Evolutionary conservation across 305 asterid genomes (phyloP).

Genomic region (Solanum hybrid): DNA sequence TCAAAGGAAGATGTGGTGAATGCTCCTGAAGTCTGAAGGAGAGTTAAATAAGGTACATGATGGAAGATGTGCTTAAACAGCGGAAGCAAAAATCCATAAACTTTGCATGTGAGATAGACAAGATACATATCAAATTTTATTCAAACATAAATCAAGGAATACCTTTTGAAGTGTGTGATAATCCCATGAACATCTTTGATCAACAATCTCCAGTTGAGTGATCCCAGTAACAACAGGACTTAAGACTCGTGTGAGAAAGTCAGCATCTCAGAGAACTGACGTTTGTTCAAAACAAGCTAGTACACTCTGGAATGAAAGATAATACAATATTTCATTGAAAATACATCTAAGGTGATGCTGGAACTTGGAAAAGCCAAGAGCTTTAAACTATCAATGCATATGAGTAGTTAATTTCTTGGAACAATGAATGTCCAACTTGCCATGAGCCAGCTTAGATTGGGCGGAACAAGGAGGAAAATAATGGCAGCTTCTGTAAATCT

Average conservation of each 20-base stretch:
- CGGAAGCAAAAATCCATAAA: neutral
- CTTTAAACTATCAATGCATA: neutral
- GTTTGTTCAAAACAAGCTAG: neutral
- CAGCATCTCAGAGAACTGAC: neutral
- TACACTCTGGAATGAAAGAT: neutral
- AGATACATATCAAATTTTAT: neutral
- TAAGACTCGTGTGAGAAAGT: neutral
- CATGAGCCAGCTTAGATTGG: neutral
- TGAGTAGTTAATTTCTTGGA: neutral
- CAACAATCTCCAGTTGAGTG: neutral
- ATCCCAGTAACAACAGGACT: neutral
- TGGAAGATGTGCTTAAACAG: neutral
- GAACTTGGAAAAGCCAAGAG: neutral
- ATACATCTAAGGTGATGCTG: neutral
- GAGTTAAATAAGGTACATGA: neutral
- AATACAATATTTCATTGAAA: neutral
- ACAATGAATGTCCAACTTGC: neutral
- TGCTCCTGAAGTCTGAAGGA: constrained; percentile 1
- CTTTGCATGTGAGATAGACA: neutral
- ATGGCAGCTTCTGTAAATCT: neutral
- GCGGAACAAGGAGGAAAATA: neutral
- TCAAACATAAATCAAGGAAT: neutral
- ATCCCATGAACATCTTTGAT: neutral
- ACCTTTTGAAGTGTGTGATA: neutral
- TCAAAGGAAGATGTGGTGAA: neutral